Conservation (phyloP, 129 eudicot genomes). For the Centrapalus pauciflorus region DNA sequence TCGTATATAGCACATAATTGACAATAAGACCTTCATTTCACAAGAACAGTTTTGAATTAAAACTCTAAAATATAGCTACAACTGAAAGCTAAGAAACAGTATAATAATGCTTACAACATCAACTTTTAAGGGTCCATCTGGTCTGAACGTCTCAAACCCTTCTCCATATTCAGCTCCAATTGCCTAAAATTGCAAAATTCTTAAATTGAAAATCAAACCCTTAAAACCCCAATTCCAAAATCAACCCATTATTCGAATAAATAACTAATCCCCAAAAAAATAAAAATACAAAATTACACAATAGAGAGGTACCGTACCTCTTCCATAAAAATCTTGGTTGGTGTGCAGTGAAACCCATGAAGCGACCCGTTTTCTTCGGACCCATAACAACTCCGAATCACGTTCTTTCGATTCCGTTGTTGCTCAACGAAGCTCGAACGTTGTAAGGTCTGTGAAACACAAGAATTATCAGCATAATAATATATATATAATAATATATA, state of each 20-base stretch:
- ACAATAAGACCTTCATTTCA: not conserved
- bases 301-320: constrained; percentile 49
- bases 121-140: constrained; percentile 87
- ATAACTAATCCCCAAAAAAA: not conserved
- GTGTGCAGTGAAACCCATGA: constrained; percentile 43
- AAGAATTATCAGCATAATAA: no score
- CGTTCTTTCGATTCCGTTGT: constrained; percentile 21
- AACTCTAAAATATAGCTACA: not conserved
- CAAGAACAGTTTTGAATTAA: not conserved
- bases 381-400: constrained; percentile 45
- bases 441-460: constrained; percentile 37
- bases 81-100: not conserved
- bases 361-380: constrained; percentile 47
- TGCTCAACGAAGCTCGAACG: constrained; percentile 32
- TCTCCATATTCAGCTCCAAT: constrained; percentile 99
- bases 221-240: not conserved
- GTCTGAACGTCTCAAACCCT: constrained; percentile 94
- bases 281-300: not conserved
- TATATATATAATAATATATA: no score
- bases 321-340: constrained; percentile 63
- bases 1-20: not conserved
- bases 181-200: constrained; percentile 39
- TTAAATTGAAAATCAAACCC: not conserved
- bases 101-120: constrained; percentile 69
- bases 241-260: not conserved